Conservation (phyloP, 495 filamentous ascomycete species). For the Penicillium soppii region DNA sequence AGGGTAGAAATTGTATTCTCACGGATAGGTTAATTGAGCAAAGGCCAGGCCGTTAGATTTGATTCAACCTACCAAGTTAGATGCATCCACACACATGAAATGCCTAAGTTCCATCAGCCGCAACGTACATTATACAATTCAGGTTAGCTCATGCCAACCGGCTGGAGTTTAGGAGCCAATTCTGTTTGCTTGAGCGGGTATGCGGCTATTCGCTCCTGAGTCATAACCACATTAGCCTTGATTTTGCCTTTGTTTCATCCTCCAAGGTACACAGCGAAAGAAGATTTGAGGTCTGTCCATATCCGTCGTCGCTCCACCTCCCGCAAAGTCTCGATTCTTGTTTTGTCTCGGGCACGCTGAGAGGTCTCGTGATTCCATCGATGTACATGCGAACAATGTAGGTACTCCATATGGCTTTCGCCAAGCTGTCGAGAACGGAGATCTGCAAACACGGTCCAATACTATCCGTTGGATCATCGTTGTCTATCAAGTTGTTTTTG, state of each 20-base stretch:
- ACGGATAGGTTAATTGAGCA: not conserved
- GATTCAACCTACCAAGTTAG: not conserved
- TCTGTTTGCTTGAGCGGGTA: not conserved
- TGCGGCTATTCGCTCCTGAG: not conserved
- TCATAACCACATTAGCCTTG: not conserved
- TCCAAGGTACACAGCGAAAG: not conserved
- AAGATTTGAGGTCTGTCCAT: not conserved
- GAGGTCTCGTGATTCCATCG: not conserved
- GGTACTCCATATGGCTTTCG: not conserved
- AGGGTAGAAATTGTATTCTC: too few relatives aligned
- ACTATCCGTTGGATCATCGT: not conserved
- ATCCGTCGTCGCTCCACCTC: not conserved
- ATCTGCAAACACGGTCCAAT: slow-evolving; percentile 3
- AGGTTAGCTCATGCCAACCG: not conserved
- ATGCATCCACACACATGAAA: not conserved
- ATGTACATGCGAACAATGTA: not conserved
- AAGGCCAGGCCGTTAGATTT: not conserved
- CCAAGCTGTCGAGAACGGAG: not conserved
- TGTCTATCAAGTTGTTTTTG: not conserved
- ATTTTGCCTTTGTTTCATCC: not conserved
- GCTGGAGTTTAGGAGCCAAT: not conserved
- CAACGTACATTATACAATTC: slow-evolving; percentile 4
- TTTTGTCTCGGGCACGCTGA: not conserved
- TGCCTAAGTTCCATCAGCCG: not conserved
- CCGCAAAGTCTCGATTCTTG: not conserved